Evolutionary conservation across 1,284 basidiomycete genomes (phyloP).

Genomic region (Fereydounia khargensis): DNA sequence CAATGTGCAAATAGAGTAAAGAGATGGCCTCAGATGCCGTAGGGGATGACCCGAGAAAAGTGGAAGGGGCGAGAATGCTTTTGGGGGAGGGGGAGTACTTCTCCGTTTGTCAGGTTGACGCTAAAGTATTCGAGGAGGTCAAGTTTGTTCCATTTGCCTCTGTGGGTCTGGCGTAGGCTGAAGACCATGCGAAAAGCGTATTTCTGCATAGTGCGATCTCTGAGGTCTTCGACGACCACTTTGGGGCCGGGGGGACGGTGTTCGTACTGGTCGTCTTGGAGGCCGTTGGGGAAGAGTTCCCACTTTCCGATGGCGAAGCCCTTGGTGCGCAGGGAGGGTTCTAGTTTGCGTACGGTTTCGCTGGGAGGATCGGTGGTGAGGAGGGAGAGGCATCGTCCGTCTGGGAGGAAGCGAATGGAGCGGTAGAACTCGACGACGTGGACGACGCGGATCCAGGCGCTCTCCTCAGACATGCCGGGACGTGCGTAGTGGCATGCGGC

Average conservation of each 20-base stretch:
- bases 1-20: no score
- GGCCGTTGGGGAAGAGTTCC: conserved; percentile 34
- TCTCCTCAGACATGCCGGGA: conserved; percentile 45
- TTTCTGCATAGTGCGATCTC: conserved; percentile 59
- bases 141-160: conserved; percentile 74
- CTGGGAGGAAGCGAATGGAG: conserved; percentile 78
- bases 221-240: conserved; percentile 45
- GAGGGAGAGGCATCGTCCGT: conserved; percentile 80
- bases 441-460: conserved; percentile 51
- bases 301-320: conserved; percentile 67
- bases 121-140: conserved; percentile 68
- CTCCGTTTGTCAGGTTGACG: conserved; percentile 69
- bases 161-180: conserved; percentile 70
- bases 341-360: conserved; percentile 73
- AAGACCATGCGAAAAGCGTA: conserved; percentile 86
- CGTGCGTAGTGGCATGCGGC: conserved; percentile 52
- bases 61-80: conserved; percentile 85
- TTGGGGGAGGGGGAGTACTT: conserved; percentile 69
- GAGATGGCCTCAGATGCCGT: conserved; percentile 48
- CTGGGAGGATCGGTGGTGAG: conserved; percentile 78
- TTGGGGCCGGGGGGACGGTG: conserved; percentile 30
- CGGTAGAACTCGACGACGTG: conserved; percentile 67
- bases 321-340: conserved; percentile 69
- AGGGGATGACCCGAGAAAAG: conserved; percentile 70
- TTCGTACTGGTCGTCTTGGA: conserved; percentile 33